Conservation (phyloP, 257 asterid species). For the Lycium barbarum region DNA sequence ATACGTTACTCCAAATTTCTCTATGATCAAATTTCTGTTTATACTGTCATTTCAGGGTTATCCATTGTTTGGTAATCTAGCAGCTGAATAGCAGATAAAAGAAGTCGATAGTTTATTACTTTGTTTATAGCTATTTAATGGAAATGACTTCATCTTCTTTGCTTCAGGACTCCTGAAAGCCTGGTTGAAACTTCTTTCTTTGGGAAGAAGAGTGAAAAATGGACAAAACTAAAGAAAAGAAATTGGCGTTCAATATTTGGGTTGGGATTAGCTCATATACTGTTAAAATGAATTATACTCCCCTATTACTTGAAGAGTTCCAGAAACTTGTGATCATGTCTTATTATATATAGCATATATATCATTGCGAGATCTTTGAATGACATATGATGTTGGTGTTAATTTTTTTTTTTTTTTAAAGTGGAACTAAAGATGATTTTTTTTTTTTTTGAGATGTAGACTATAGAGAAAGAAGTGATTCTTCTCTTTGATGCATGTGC, state of each 20-base stretch:
- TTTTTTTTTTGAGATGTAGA: background rate
- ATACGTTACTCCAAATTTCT: background rate
- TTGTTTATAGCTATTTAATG: conserved; percentile 4
- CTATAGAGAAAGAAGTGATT: background rate
- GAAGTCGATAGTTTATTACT: background rate
- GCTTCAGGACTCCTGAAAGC: background rate
- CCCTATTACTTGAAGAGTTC: conserved; percentile 22
- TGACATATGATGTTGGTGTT: background rate
- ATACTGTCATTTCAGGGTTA: background rate
- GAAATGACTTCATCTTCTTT: conserved; percentile 2
- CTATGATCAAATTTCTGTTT: background rate
- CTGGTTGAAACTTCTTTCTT: background rate
- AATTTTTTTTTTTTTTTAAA: background rate
- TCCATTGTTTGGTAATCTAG: background rate
- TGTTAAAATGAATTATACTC: background rate
- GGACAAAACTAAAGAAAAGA: background rate
- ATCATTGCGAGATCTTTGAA: background rate
- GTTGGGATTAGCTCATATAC: background rate
- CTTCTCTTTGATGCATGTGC: background rate
- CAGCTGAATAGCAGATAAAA: background rate
- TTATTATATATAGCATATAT: background rate
- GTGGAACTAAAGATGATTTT: background rate
- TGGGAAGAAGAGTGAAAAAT: background rate
- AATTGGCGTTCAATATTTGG: background rate
- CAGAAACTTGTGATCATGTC: background rate